Percentiles rank a stretch among this genome's conserved stretches.
Conservation (phyloP, 345 rosid species). For the Eucalyptus curtisii region DNA sequence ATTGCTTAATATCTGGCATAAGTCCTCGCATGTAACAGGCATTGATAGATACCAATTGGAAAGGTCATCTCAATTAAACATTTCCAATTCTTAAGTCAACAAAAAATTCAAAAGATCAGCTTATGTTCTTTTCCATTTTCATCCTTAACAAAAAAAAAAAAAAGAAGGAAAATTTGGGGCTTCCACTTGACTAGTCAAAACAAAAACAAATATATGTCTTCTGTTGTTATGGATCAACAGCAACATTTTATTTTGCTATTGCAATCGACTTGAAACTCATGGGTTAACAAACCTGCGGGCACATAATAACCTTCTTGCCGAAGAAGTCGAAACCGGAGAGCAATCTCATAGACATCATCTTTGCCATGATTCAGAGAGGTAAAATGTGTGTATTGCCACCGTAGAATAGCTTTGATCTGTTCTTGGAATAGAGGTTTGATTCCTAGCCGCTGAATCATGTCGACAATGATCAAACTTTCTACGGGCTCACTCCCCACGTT, state of each 20-base stretch:
- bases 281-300: conserved; percentile 2
- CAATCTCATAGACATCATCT: conserved; percentile 2
- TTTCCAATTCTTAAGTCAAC: neutral
- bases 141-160: too few species aligned
- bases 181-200: too few species aligned
- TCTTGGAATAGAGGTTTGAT: conserved; percentile 10
- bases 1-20: neutral
- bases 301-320: conserved; percentile 20
- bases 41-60: neutral
- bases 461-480: conserved; percentile 15
- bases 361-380: neutral
- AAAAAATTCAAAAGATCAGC: neutral
- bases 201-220: too few species aligned
- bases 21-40: neutral
- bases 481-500: neutral
- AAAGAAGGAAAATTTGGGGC: too few species aligned
- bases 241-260: neutral
- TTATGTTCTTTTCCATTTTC: too few species aligned
- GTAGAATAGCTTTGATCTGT: conserved; percentile 23
- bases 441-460: conserved; percentile 28
- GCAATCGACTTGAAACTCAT: neutral
- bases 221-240: neutral
- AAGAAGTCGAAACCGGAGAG: conserved; percentile 22
- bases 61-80: neutral
- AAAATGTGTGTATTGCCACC: neutral